These are phyloP conservation scores for Viola pubescens DNA, from an alignment of 441 rosid genomes.

Conservation along the genomic window DNA sequence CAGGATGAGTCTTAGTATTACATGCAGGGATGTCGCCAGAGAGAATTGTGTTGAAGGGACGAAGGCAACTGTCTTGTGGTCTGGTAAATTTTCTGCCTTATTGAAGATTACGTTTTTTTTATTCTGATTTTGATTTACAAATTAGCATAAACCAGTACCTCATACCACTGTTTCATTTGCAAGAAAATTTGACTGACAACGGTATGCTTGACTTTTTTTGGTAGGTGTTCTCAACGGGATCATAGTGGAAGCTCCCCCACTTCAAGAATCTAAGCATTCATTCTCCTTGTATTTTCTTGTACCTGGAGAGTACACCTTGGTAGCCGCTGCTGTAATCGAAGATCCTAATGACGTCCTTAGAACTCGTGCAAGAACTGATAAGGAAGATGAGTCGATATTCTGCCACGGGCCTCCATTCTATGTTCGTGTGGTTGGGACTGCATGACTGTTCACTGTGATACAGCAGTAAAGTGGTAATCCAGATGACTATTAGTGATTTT, in stretches of 20 bases:
- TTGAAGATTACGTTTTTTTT: not conserved
- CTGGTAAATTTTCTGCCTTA: conserved; percentile 41
- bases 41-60: conserved; percentile 79
- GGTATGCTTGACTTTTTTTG: not conserved
- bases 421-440: conserved; percentile 58
- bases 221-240: conserved; percentile 73
- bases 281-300: conserved; percentile 85
- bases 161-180: too few relatives aligned
- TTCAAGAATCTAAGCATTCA: conserved; percentile 63
- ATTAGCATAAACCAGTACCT: not conserved
- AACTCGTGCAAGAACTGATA: conserved; percentile 66
- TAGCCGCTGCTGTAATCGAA: conserved; percentile 84
- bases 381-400: conserved; percentile 75
- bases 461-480: not conserved
- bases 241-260: conserved; percentile 67
- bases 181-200: not conserved
- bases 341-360: conserved; percentile 78
- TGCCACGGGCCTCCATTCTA: conserved; percentile 91
- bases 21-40: conserved; percentile 96
- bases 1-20: conserved; percentile 66
- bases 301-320: conserved; percentile 86
- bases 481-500: not conserved
- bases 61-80: conserved; percentile 80
- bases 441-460: conserved; percentile 16
- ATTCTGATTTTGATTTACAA: not conserved